phyloP scores from a whole-genome alignment of 345 rosid genomes.

The Eucalyptus cloeziana region DNA sequence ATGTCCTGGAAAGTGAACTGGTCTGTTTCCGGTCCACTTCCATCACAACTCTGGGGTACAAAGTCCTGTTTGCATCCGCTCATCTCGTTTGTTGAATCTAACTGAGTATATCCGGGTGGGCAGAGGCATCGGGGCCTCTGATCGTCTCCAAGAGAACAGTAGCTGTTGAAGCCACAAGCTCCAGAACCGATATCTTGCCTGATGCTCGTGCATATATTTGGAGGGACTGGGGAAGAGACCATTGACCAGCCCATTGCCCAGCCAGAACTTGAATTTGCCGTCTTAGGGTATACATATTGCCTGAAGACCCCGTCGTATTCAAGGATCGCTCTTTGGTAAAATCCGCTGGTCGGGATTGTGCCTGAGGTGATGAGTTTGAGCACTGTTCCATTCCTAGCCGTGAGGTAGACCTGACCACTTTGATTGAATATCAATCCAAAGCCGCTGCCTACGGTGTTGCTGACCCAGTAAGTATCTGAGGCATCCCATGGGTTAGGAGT shows the following conservation, averaged over 20 bases:
- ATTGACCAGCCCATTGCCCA: constrained; percentile 14
- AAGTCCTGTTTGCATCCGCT: too few species aligned
- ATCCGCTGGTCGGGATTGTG: neutral
- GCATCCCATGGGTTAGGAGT: neutral
- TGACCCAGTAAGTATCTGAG: constrained; percentile 5
- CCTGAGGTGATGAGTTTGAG: neutral
- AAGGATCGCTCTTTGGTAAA: constrained; percentile 25
- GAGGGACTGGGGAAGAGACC: neutral
- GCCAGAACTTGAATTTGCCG: neutral
- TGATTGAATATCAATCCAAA: constrained; percentile 21
- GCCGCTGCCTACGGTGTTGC: neutral
- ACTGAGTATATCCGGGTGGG: too few species aligned
- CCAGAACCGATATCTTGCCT: neutral
- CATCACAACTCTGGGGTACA: too few species aligned
- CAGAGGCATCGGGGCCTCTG: too few species aligned
- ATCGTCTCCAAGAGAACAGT: too few species aligned
- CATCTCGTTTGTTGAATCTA: too few species aligned
- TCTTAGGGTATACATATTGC: constrained; percentile 34
- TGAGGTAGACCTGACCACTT: constrained; percentile 29
- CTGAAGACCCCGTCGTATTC: constrained; percentile 52
- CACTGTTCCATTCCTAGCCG: constrained; percentile 1
- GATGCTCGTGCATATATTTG: constrained; percentile 18
- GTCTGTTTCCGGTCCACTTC: too few species aligned
- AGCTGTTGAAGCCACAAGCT: neutral
- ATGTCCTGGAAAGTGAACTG: too few species aligned